Evolutionary conservation across 2,329 filamentous ascomycete genomes (phyloP).

Genomic region (Phoma herbarum): DNA sequence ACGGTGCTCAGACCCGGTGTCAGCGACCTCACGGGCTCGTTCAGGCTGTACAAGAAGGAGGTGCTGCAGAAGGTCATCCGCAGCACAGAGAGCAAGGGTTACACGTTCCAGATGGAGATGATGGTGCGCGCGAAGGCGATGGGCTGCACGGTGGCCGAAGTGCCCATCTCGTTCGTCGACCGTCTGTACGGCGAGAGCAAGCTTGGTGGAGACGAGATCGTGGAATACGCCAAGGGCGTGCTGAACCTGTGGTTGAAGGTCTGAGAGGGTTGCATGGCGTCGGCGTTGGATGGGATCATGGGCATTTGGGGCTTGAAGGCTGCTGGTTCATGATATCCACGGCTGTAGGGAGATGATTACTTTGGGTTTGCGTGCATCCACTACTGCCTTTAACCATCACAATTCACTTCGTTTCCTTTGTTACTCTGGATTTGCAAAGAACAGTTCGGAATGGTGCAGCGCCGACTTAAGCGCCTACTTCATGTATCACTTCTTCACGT

Average conservation of each 20-base stretch:
- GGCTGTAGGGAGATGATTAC: slow-evolving; percentile 15
- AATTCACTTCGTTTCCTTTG: slow-evolving; percentile 22
- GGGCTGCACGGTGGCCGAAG: slow-evolving; percentile 93
- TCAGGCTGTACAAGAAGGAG: slow-evolving; percentile 90
- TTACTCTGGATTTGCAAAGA: background rate
- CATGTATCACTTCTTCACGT: background rate
- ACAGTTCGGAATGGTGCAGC: no score
- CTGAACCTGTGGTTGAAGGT: slow-evolving; percentile 61
- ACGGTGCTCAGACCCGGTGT: slow-evolving; percentile 92
- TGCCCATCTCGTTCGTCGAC: slow-evolving; percentile 93
- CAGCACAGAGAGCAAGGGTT: slow-evolving; percentile 94
- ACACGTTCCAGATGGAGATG: slow-evolving; percentile 99
- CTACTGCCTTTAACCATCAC: slow-evolving; percentile 26
- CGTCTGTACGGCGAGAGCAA: slow-evolving; percentile 95
- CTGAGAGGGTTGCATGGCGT: slow-evolving; percentile 41
- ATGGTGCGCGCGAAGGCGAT: slow-evolving; percentile 97
- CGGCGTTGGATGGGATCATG: slow-evolving; percentile 36
- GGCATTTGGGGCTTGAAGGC: slow-evolving; percentile 14
- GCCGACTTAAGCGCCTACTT: background rate
- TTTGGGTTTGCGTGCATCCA: slow-evolving; percentile 12
- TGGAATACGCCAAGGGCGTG: slow-evolving; percentile 84
- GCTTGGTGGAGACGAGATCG: slow-evolving; percentile 92
- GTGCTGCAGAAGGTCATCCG: slow-evolving; percentile 90
- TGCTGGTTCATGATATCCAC: slow-evolving; percentile 24
- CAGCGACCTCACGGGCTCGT: slow-evolving; percentile 93